A percentile compares a stretch with the other conserved stretches of the same genome.
phyloP scores from a whole-genome alignment of 805 yeast genomes.

The Cyberlindnera petersonii region DNA sequence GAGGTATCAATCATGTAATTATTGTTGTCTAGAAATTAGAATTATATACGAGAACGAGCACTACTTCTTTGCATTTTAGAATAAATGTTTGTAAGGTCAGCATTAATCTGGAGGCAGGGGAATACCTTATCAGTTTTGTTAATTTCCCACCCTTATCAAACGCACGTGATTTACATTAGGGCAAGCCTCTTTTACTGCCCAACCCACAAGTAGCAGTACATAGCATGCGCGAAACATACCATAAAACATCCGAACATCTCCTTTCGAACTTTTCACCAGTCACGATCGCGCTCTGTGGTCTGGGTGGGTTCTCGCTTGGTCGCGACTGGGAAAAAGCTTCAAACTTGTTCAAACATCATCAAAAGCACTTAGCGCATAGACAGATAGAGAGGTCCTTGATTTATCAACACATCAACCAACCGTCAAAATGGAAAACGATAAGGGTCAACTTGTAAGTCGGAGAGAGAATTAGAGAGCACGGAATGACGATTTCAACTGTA shows the following conservation, averaged over 20 bases:
- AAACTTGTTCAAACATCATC: constrained; percentile 14
- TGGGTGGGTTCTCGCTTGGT: constrained; percentile 1
- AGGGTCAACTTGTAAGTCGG: constrained; percentile 99
- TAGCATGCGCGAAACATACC: background rate
- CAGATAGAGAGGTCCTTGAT: background rate
- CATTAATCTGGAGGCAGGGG: too few species aligned
- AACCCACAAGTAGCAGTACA: too few species aligned
- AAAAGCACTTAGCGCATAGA: background rate
- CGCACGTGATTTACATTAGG: too few species aligned
- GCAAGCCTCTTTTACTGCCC: too few species aligned
- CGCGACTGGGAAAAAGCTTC: constrained; percentile 16
- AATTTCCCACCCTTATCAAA: too few species aligned
- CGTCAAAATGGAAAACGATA: constrained; percentile 97
- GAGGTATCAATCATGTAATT: too few species aligned
- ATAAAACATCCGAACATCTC: constrained; percentile 11
- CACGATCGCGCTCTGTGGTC: constrained; percentile 10
- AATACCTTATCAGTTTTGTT: too few species aligned
- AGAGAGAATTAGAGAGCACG: constrained; percentile 9
- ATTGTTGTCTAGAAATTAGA: too few species aligned
- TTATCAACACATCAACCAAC: constrained; percentile 11
- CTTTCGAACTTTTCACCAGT: constrained; percentile 18
- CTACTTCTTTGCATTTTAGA: too few species aligned
- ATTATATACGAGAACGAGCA: too few species aligned
- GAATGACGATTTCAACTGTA: background rate
- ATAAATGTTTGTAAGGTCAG: too few species aligned